Conservation (phyloP, 2,329 filamentous ascomycete genomes). For the Amphichorda felina region DNA sequence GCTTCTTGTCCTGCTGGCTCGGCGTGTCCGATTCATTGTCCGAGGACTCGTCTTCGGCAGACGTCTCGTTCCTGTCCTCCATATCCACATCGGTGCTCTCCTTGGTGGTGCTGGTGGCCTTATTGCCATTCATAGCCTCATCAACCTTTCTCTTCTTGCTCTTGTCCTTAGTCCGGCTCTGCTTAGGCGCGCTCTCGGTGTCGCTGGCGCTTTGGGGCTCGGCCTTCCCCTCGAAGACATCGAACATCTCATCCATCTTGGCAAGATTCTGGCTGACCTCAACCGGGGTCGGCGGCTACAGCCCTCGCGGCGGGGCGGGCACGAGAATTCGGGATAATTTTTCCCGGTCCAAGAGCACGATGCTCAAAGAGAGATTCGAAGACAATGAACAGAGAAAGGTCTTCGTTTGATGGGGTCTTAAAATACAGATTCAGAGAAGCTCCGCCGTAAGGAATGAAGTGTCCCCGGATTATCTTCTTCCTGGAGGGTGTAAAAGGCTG, state of each 20-base stretch:
- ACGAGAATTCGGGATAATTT: not conserved
- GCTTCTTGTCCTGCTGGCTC: constrained; percentile 47
- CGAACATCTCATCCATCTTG: constrained; percentile 68
- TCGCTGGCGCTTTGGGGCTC: constrained; percentile 28
- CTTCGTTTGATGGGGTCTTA: too few relatives aligned
- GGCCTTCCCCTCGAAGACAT: constrained; percentile 61
- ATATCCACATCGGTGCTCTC: constrained; percentile 17
- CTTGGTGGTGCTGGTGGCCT: constrained; percentile 7
- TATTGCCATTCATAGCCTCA: constrained; percentile 52
- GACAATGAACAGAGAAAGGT: too few relatives aligned
- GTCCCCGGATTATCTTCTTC: too few relatives aligned
- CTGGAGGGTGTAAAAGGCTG: too few relatives aligned
- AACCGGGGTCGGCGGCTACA: not conserved
- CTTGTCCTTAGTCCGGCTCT: constrained; percentile 28
- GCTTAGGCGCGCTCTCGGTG: constrained; percentile 26
- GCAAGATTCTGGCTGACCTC: not conserved
- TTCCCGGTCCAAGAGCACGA: not conserved
- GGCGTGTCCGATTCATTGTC: constrained; percentile 28
- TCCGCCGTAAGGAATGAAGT: too few relatives aligned
- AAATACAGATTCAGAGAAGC: too few relatives aligned
- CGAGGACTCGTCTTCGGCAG: constrained; percentile 14
- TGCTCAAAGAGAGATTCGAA: not conserved
- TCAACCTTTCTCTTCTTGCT: constrained; percentile 83
- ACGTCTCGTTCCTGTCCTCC: constrained; percentile 24
- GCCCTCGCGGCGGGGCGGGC: too few relatives aligned